Evolutionary conservation across 768 basidiomycete genomes (phyloP), one percentile per base, ranked within the genome.

Genomic region (Agrocybe pediades): DNA sequence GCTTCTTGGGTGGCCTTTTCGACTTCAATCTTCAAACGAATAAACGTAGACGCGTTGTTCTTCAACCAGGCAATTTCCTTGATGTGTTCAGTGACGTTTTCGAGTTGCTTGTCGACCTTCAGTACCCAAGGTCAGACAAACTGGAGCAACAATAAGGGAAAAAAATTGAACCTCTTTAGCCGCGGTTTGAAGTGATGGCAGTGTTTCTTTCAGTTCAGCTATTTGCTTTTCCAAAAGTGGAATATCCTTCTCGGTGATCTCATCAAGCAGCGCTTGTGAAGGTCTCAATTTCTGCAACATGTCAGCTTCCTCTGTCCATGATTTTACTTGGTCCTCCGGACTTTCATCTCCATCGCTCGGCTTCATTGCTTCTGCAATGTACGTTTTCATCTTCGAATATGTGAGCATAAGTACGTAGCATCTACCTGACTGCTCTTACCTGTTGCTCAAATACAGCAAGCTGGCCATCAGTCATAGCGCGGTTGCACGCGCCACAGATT

Each of bases 401-500:
- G 24, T 30, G 44, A 15, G 25, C 42, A 46, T 16, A 40, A 41
- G 6, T 24, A 25, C 30, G 13, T 11, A 9, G 43, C n/a, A 29
- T 27, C 39, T 47, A 19, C 9, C 21, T 44, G 51, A 7, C 13
- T 40, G 26, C 19, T 72, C 85, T 48, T 52, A 91, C 92, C 62
- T 84, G 84, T 70, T 78, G 80, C 67, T 95, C 88, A 55, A 95
- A 90, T 0, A 79, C 75, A 0, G 71, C 70, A 9, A 79, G 57
- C 55, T 81, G 77, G 9, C 68, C 63, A 46, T 80, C 78, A 19
- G 80, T 72, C 64, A 98, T 71, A 33, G 74, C 75, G 1, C 95
- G 82, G 60, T 85, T 84, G 65, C 96, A 98, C 7, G 85, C 85
- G 9, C 81, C 74, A 62, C 96, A 99, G 0, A 76, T 68, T 62